Evolutionary conservation across 2,329 filamentous ascomycete species (phyloP).

Genomic region (Fusarium napiforme): DNA sequence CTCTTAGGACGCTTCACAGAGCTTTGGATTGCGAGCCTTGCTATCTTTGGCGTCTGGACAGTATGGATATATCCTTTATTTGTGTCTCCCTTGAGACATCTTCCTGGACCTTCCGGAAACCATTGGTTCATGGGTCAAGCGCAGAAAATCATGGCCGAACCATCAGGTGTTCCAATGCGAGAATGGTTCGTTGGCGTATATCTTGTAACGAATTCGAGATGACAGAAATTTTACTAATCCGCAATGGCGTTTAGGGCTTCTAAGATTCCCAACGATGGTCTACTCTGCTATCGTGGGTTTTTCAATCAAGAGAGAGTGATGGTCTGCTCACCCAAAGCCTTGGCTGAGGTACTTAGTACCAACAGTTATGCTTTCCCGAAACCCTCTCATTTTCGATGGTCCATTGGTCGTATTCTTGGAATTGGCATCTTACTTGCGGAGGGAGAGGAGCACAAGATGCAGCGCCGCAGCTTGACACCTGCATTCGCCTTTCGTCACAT

Average conservation of each 20-base stretch:
- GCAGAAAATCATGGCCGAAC: slow-evolving; percentile 50
- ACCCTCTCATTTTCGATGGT: slow-evolving; percentile 62
- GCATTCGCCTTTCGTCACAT: slow-evolving; percentile 88
- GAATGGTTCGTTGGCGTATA: slow-evolving; percentile 56
- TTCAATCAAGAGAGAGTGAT: slow-evolving; percentile 73
- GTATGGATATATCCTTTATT: slow-evolving; percentile 61
- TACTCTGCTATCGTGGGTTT: slow-evolving; percentile 73
- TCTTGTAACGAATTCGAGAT: neutral
- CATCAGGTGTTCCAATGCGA: slow-evolving; percentile 57
- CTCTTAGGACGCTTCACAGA: slow-evolving; percentile 50
- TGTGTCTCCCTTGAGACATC: slow-evolving; percentile 60
- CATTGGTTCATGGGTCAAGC: slow-evolving; percentile 63
- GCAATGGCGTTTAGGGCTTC: slow-evolving; percentile 62
- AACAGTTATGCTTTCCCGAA: slow-evolving; percentile 78
- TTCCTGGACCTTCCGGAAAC: slow-evolving; percentile 57
- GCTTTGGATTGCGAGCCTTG: slow-evolving; percentile 51
- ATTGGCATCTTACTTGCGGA: slow-evolving; percentile 82
- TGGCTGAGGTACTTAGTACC: slow-evolving; percentile 76
- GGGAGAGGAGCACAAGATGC: slow-evolving; percentile 88
- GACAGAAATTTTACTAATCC: slow-evolving; percentile 10
- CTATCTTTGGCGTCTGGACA: slow-evolving; percentile 54
- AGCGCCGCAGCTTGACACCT: slow-evolving; percentile 82
- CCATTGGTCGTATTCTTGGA: slow-evolving; percentile 73
- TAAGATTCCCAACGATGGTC: slow-evolving; percentile 71
- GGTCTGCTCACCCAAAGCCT: slow-evolving; percentile 69